Percentiles rank a stretch among this genome's conserved stretches.
Evolutionary conservation across 306 rosid species (phyloP).

Genomic region (Trichosanthes truncata): DNA sequence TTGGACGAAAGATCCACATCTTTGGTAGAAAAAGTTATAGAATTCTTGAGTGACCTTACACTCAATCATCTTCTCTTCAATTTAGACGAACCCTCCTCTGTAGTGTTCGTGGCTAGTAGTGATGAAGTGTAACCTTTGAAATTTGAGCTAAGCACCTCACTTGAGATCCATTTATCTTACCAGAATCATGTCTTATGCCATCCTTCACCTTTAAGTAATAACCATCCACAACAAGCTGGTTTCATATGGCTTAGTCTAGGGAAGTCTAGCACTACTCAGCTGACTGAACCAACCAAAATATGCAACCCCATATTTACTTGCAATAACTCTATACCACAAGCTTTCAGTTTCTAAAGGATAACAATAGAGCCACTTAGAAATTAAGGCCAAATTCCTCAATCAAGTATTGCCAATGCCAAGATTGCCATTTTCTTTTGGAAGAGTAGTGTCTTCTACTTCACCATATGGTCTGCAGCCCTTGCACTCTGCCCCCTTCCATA

Average conservation of each 20-base stretch:
- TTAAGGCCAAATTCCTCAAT: background rate
- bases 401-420: background rate
- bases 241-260: background rate
- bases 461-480: background rate
- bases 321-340: background rate
- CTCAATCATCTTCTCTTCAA: no score
- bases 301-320: background rate
- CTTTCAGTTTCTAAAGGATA: background rate
- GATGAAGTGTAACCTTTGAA: background rate
- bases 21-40: background rate
- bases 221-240: background rate
- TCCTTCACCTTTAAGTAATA: background rate
- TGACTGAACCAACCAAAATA: background rate
- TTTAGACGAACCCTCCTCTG: no score
- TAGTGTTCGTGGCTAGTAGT: background rate
- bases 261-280: background rate
- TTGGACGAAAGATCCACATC: background rate
- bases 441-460: background rate
- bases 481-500: background rate
- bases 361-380: background rate
- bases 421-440: background rate
- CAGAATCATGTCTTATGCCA: background rate
- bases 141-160: background rate
- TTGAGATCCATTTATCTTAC: background rate
- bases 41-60: background rate